Evolutionary conservation across 352 stramenopile species (phyloP).

Genomic region (Phytophthora melonis): DNA sequence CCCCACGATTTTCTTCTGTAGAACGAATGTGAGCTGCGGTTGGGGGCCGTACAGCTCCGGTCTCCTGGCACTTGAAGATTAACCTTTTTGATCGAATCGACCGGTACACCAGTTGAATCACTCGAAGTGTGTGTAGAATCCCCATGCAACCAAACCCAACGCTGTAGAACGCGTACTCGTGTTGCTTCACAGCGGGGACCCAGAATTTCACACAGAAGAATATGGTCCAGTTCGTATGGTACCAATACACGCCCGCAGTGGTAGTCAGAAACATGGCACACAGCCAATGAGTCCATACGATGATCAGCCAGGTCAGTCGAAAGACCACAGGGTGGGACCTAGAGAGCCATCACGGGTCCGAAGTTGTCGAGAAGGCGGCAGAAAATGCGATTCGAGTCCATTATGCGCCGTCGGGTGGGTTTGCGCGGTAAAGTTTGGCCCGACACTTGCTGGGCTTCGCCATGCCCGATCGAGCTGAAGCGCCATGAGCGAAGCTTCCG

Average conservation of each 20-base stretch:
- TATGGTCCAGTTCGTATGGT: background rate
- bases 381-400: no score
- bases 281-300: no score
- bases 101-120: background rate
- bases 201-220: background rate
- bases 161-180: background rate
- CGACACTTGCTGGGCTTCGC: background rate
- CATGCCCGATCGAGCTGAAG: background rate
- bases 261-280: no score
- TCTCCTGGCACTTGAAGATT: background rate
- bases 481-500: background rate
- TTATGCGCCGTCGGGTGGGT: no score
- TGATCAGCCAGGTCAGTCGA: no score
- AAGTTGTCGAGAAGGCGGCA: no score
- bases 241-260: background rate
- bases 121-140: background rate
- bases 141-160: background rate
- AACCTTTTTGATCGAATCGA: background rate
- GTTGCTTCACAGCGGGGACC: background rate
- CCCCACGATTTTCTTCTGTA: background rate
- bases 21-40: background rate
- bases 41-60: background rate
- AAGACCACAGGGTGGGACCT: no score
- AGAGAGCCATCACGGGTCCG: no score
- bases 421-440: no score